Conservation (phyloP, 2,329 filamentous ascomycete genomes). For the Diplodia intermedia region DNA sequence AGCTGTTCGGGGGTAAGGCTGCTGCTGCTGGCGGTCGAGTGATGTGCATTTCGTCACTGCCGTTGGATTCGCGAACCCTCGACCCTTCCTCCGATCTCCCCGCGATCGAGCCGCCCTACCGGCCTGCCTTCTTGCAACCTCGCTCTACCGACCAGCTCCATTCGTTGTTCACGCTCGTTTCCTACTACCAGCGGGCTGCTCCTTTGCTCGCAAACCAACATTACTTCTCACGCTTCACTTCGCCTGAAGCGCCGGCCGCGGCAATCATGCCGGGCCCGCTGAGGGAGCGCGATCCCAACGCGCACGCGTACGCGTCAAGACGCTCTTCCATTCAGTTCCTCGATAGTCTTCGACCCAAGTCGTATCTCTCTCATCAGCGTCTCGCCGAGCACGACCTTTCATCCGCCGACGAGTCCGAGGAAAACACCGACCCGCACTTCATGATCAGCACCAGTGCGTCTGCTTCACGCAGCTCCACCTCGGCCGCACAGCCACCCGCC, state of each 20-base stretch:
- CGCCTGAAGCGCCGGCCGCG: background rate
- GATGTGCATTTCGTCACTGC: conserved; percentile 17
- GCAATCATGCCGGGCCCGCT: conserved; percentile 35
- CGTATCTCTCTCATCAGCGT: conserved; percentile 23
- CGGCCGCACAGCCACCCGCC: conserved; percentile 25
- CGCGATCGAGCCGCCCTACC: conserved; percentile 1
- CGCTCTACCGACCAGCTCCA: background rate
- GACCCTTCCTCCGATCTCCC: conserved; percentile 17
- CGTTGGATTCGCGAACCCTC: background rate
- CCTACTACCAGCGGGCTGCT: background rate
- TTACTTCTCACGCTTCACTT: background rate
- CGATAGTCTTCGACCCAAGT: conserved; percentile 11
- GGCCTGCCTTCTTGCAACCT: conserved; percentile 1
- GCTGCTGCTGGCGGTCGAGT: background rate
- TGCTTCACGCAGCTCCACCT: conserved; percentile 36
- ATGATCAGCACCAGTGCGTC: conserved; percentile 40
- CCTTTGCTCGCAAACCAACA: conserved; percentile 12
- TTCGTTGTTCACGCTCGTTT: conserved; percentile 23
- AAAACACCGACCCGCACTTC: conserved; percentile 35
- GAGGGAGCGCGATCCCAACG: conserved; percentile 37
- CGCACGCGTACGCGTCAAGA: conserved; percentile 33
- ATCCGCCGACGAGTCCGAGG: conserved; percentile 16
- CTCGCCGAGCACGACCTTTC: conserved; percentile 35
- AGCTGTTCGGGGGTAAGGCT: conserved; percentile 8
- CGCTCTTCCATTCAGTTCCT: conserved; percentile 24